These are phyloP conservation scores for Coemansia sp. DNA, from an alignment of 192 early-diverging fungal genomes.

Conservation along the genomic window DNA sequence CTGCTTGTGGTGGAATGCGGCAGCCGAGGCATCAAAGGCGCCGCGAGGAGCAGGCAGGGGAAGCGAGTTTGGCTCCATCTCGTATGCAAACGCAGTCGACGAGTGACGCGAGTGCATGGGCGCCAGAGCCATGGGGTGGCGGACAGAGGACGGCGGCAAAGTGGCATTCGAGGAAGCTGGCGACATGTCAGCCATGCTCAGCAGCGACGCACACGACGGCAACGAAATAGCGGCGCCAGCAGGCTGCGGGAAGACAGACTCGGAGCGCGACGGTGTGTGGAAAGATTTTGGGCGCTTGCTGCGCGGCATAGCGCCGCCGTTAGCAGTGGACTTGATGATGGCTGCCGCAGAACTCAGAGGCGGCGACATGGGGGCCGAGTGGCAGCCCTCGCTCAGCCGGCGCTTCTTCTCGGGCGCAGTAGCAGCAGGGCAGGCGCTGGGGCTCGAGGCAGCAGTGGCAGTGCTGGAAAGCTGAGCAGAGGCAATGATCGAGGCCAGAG, in stretches of 20 bases:
- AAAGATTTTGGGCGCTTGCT: constrained; percentile 42
- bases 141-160: not conserved
- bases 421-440: constrained; percentile 4
- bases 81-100: not conserved
- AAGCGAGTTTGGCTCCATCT: not conserved
- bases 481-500: constrained; percentile 45
- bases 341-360: constrained; percentile 23
- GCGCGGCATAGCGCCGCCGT: constrained; percentile 13
- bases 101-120: constrained; percentile 13
- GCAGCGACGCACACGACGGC: constrained; percentile 53
- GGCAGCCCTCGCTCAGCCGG: constrained; percentile 43
- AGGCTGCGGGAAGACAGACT: constrained; percentile 16
- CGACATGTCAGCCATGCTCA: constrained; percentile 46
- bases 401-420: constrained; percentile 39
- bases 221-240: constrained; percentile 33
- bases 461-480: constrained; percentile 18
- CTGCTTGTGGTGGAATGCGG: constrained; percentile 9
- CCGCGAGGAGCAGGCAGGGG: constrained; percentile 13
- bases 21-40: constrained; percentile 12
- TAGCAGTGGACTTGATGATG: constrained; percentile 11
- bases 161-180: constrained; percentile 7
- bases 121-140: constrained; percentile 7
- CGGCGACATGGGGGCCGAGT: constrained; percentile 50
- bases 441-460: not conserved
- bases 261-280: constrained; percentile 37